A percentile compares a stretch with the other conserved stretches of the same genome.
Conservation (phyloP, 2,329 filamentous ascomycete species). For the Paraphaeosphaeria minitans region DNA sequence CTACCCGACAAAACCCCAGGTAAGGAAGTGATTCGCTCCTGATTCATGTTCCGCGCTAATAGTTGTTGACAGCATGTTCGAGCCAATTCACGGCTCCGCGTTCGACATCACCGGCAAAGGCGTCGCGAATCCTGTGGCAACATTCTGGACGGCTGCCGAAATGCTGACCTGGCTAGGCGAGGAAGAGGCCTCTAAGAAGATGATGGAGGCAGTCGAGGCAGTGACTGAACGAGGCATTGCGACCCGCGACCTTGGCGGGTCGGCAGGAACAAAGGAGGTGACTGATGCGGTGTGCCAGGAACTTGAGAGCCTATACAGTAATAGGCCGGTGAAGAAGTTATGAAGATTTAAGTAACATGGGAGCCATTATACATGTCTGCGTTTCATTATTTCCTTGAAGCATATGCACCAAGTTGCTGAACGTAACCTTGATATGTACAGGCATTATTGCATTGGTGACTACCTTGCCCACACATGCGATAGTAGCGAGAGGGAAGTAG, state of each 20-base stretch:
- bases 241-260: constrained; percentile 61
- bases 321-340: background rate
- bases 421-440: too few relatives aligned
- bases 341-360: too few relatives aligned
- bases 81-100: constrained; percentile 65
- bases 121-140: constrained; percentile 62
- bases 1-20: constrained; percentile 59
- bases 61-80: constrained; percentile 70
- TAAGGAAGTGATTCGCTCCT: background rate
- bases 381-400: too few relatives aligned
- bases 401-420: too few relatives aligned
- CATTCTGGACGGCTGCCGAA: constrained; percentile 64
- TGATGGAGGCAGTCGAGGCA: constrained; percentile 60
- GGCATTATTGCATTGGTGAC: too few relatives aligned
- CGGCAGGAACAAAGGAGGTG: constrained; percentile 48
- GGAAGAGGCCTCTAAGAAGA: constrained; percentile 54
- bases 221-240: constrained; percentile 59
- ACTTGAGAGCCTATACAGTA: constrained; percentile 31
- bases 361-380: too few relatives aligned
- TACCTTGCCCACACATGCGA: too few relatives aligned
- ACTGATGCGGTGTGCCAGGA: constrained; percentile 51
- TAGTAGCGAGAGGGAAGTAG: too few relatives aligned
- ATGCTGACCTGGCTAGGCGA: constrained; percentile 65
- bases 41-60: background rate
- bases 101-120: constrained; percentile 65